Conservation (phyloP, 2,329 filamentous ascomycete genomes). For the Emergomyces orientalis region DNA sequence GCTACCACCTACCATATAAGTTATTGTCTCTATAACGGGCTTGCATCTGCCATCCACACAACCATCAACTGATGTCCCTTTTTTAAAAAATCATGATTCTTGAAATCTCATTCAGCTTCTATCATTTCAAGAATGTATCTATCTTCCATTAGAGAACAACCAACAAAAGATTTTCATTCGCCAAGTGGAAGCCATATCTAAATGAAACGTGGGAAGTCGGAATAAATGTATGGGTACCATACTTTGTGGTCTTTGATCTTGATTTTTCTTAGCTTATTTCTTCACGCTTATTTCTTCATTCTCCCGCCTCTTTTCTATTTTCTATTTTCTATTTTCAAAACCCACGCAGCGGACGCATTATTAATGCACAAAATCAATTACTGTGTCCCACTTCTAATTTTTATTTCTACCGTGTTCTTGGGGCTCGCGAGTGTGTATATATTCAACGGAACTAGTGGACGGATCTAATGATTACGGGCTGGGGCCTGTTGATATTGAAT, state of each 20-base stretch:
- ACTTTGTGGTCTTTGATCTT: not conserved
- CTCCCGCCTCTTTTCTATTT: not conserved
- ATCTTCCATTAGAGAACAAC: not conserved
- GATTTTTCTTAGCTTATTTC: not conserved
- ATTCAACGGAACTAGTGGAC: not conserved
- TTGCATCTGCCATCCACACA: not conserved
- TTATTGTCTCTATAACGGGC: not conserved
- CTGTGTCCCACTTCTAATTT: not conserved
- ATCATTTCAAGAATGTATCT: not conserved
- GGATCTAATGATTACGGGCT: not conserved
- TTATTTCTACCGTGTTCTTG: not conserved
- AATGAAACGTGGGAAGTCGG: not conserved
- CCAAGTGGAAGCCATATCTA: not conserved
- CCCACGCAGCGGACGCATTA: not conserved
- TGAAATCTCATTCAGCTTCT: not conserved
- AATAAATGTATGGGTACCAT: not conserved
- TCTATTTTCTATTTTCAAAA: not conserved
- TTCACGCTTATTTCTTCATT: not conserved
- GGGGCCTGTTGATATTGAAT: not conserved
- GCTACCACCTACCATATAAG: not conserved
- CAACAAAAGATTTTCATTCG: not conserved
- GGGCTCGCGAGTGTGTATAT: not conserved
- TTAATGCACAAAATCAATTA: not conserved
- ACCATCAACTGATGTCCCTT: not conserved
- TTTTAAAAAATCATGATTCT: not conserved